Base-by-base conservation (phyloP, 2,329 filamentous ascomycete genomes). In the Bipolaris cookei region DNA sequence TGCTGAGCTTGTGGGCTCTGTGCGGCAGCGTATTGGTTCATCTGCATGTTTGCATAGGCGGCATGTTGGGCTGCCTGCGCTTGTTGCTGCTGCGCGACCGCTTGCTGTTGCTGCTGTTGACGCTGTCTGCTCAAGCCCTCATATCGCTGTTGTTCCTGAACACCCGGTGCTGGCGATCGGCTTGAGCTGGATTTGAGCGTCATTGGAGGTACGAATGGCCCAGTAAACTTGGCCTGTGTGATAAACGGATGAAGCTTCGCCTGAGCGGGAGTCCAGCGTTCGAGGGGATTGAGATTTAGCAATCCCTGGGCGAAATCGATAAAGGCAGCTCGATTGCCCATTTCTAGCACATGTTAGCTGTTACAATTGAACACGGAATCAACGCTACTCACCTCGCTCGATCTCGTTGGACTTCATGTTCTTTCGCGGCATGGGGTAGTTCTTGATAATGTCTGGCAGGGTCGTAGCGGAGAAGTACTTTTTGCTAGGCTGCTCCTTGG, bases 371-470 rank as follows among this genome's bases (percentile, higher is more conserved):
- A 5, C 11, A 7, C 1, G 32, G 11, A 20, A 11, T 20, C 18
- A 7, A 43, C 6, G 20, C 4, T 21, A 73, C 84, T 73, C 82
- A 97, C 95, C 95, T 90, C 95, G 83, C 70, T 99, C 95, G 64
- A 99, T 89, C 79, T 99, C 95, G 67, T 88, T 90, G 76, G 90
- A 92, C 81, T 99, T 99, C 95, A 99, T 99, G 72, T 97, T 97
- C 81, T 99, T 99, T 71, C 95, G 86, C 45, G 95, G 95, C 94
- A 99, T 97, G 5, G 95, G 90, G 74, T 99, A 99, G 54, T 91
- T 92, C 75, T 96, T 92, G 80, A 99, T 98, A 63, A 99, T 99
- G 65, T 99, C 95, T 3, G 94, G 94, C 51, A 99, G 80, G 1
- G 92, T 96, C 38, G 88, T 97, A 34, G 93, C 92, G 69, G 94